Conservation (phyloP, 2,329 filamentous ascomycete genomes). For the Penicillium sclerotiorum region DNA sequence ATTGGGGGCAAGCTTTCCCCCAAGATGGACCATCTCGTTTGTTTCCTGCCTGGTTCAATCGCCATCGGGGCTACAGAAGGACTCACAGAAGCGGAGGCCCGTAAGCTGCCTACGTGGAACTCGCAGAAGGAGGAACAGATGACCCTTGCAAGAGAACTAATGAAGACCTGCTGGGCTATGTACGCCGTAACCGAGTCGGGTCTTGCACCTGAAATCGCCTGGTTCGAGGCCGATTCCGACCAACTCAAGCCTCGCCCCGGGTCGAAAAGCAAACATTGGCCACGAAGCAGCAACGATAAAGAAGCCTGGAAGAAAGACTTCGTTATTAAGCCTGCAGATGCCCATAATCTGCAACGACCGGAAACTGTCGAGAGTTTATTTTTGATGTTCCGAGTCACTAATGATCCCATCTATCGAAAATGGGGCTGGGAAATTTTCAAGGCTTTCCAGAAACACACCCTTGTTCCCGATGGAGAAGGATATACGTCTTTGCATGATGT, state of each 20-base stretch:
- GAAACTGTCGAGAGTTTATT: slow-evolving; percentile 91
- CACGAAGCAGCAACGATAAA: slow-evolving; percentile 14
- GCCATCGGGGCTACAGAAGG: slow-evolving; percentile 81
- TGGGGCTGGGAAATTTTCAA: slow-evolving; percentile 99
- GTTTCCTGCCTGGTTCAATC: slow-evolving; percentile 93
- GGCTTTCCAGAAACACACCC: slow-evolving; percentile 79
- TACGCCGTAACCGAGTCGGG: slow-evolving; percentile 86
- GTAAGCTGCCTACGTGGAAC: slow-evolving; percentile 70
- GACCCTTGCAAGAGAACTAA: slow-evolving; percentile 80
- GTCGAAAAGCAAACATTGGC: slow-evolving; percentile 18
- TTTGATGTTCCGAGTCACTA: slow-evolving; percentile 96
- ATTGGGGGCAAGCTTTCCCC: slow-evolving; percentile 67
- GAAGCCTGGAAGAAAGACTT: slow-evolving; percentile 76
- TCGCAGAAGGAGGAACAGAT: slow-evolving; percentile 80
- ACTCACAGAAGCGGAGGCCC: slow-evolving; percentile 70
- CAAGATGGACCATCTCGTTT: slow-evolving; percentile 96
- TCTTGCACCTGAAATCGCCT: slow-evolving; percentile 84
- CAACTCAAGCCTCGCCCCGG: slow-evolving; percentile 38
- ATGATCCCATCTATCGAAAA: slow-evolving; percentile 79
- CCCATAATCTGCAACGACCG: slow-evolving; percentile 87
- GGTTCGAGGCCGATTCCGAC: slow-evolving; percentile 74
- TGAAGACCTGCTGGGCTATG: slow-evolving; percentile 95
- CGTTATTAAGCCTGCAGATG: slow-evolving; percentile 72
- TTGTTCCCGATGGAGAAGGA: slow-evolving; percentile 66
- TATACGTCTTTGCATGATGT: slow-evolving; percentile 80